Base-by-base conservation (phyloP, 1,284 basidiomycete genomes). In the Rhodotorula sp. region DNA sequence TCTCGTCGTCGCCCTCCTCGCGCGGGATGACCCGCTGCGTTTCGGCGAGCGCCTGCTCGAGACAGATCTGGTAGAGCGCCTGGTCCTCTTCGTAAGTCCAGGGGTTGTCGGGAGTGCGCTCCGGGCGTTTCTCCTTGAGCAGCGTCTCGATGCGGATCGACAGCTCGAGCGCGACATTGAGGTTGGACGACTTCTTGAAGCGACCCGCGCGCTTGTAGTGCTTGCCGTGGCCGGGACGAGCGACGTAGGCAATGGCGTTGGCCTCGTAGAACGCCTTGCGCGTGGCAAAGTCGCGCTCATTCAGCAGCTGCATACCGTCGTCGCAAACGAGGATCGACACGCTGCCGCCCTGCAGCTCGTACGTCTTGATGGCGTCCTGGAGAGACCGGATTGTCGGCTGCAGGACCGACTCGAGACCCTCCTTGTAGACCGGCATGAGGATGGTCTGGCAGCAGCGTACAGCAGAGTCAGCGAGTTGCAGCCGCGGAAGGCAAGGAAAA, bases 331-430 rank as follows among this genome's bases (percentile, higher is more conserved):
- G 85, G 77, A 92, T 91, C 27, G 86, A 82, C 8, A 89, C 90
- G 0, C 89, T 89, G 16, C 91, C 91, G 27, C 90, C 91, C 78
- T 92, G 90, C 1, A 90, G 85, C 27, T 91, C 90, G 79, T 92
- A 92, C 3, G 90, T 92, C 79, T 90, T 90, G 88, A 93, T 92
- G 0, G 91, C 91, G 79, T 88, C 88, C 82, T 93, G 92, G 72
- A 93, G 81, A 0, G 89, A 92, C 74, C 87, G 86, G 54, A 93
- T 87, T 1, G 91, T 92, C 1, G 90, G 91, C 41, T 77, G 78
- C n/a, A 84, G 80, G 60, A 84, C 83, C 1, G 77, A 78, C 41
- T 83, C 81, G 58, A 84, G 74, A 21, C 63, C 61, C 57, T 80
- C 80, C 72, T 81, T 80, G 78, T 79, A 79, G 42, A 79, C 78